Evolutionary conservation across 257 asterid species (phyloP).

Genomic region (Nicotiana tabacum): DNA sequence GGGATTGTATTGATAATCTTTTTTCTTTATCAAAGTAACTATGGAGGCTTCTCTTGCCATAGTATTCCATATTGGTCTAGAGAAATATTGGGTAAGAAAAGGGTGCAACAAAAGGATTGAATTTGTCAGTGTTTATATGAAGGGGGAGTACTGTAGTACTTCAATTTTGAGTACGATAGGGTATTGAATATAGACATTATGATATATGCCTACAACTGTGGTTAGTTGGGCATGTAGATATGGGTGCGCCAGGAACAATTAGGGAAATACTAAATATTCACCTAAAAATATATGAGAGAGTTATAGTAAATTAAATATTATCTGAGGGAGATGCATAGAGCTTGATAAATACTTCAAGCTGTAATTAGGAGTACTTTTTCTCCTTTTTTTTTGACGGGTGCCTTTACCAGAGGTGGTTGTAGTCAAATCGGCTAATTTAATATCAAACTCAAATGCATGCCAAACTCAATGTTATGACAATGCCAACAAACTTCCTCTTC

Average conservation of each 20-base stretch:
- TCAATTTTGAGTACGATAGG: neutral
- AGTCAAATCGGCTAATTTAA: neutral
- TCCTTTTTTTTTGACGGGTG: neutral
- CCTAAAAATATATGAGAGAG: neutral
- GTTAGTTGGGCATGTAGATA: neutral
- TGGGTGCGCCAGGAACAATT: neutral
- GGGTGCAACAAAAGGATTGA: neutral
- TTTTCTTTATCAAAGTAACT: constrained; percentile 33
- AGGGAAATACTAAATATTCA: neutral
- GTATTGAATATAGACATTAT: neutral
- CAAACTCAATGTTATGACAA: neutral
- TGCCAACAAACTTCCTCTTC: neutral
- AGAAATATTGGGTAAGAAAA: neutral
- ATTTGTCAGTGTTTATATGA: neutral
- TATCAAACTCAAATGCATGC: neutral
- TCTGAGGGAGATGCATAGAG: neutral
- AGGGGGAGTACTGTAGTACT: neutral
- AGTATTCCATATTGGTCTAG: constrained; percentile 39
- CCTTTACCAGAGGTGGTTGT: constrained; percentile 5
- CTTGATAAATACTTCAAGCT: too few species aligned
- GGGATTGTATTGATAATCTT: constrained; percentile 26
- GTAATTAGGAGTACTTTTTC: neutral
- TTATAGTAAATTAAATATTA: neutral
- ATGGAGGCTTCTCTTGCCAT: constrained; percentile 31
- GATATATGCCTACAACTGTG: neutral